Evolutionary conservation across 345 rosid genomes (phyloP).

Genomic region (Eucalyptus paniculata): DNA sequence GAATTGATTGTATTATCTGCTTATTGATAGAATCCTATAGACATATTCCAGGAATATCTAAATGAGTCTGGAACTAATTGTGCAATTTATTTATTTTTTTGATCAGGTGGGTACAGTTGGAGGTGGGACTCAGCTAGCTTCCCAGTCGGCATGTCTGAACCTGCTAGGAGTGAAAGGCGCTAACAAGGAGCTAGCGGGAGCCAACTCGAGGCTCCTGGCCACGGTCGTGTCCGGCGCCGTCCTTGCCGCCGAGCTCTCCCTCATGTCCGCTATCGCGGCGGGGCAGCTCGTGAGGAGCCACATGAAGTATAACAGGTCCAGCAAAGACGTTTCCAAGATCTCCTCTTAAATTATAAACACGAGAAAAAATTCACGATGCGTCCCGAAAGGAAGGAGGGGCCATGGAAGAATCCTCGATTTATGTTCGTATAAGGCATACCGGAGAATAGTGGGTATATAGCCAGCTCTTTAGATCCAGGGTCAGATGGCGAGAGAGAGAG

Average conservation of each 20-base stretch:
- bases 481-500: neutral
- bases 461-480: neutral
- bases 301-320: slow-evolving; percentile 68
- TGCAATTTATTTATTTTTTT: neutral
- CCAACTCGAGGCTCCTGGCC: slow-evolving; percentile 46
- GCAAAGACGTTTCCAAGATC: slow-evolving; percentile 26
- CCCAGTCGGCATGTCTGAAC: slow-evolving; percentile 68
- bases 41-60: neutral
- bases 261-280: slow-evolving; percentile 63
- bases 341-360: neutral
- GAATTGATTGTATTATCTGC: neutral
- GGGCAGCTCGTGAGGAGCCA: slow-evolving; percentile 68
- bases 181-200: slow-evolving; percentile 35
- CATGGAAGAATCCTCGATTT: neutral
- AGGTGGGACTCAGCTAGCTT: slow-evolving; percentile 74
- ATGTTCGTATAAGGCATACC: neutral
- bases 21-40: neutral
- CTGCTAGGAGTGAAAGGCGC: slow-evolving; percentile 69
- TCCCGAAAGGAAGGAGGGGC: neutral
- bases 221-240: slow-evolving; percentile 52
- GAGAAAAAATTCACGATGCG: neutral
- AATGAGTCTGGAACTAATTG: neutral
- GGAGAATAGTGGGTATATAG: neutral
- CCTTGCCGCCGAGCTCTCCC: slow-evolving; percentile 61
- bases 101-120: slow-evolving; percentile 63